Evolutionary conservation across 306 rosid species (phyloP).

Genomic region (Quercus robur): DNA sequence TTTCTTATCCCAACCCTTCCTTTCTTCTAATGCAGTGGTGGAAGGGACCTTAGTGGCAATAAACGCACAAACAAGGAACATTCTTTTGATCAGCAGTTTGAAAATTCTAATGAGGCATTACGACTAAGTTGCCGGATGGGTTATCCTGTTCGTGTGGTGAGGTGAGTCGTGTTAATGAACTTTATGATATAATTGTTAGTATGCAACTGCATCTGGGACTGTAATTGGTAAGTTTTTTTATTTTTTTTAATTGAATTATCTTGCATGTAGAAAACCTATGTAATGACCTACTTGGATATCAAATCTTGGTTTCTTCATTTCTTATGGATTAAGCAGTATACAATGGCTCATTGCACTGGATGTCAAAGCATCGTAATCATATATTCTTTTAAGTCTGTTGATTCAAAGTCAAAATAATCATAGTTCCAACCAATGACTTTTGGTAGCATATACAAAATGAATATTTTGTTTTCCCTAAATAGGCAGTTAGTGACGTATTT

Average conservation of each 20-base stretch:
- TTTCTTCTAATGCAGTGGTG: slow-evolving; percentile 46
- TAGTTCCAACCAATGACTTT: neutral
- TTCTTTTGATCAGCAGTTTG: slow-evolving; percentile 73
- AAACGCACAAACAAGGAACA: slow-evolving; percentile 56
- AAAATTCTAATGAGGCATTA: slow-evolving; percentile 54
- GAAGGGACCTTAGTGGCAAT: slow-evolving; percentile 72
- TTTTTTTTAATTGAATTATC: neutral
- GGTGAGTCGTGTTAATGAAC: slow-evolving; percentile 32
- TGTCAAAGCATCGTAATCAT: neutral
- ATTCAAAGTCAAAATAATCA: neutral
- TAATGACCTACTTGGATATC: neutral
- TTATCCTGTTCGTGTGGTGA: slow-evolving; percentile 81
- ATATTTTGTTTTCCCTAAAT: too few relatives aligned
- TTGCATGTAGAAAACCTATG: neutral
- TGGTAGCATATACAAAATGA: neutral
- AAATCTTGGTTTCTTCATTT: neutral
- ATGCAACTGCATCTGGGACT: neutral
- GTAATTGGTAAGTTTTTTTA: neutral
- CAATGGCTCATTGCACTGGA: neutral
- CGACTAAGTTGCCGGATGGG: slow-evolving; percentile 62
- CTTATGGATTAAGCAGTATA: neutral
- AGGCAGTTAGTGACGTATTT: neutral
- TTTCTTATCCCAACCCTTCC: neutral
- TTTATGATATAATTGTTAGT: neutral
- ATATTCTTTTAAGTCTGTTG: neutral